Conservation (phyloP, 495 filamentous ascomycete species). For the Aspergillus taichungensis region DNA sequence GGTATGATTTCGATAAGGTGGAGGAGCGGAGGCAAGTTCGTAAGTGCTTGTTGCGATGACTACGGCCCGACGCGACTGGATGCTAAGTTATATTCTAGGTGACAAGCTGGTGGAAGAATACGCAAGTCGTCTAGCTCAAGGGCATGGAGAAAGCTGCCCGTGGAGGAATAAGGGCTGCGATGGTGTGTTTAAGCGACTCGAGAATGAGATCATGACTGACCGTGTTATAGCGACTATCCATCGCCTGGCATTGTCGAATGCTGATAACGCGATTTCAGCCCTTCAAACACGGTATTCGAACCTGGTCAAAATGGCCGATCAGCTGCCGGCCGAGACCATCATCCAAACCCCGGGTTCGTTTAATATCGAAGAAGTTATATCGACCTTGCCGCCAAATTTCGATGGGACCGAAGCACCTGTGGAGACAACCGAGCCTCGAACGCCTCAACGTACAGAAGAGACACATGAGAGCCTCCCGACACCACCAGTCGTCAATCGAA, state of each 20-base stretch:
- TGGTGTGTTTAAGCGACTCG: slow-evolving; percentile 39
- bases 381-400: slow-evolving; percentile 25
- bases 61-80: neutral
- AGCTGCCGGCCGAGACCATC: slow-evolving; percentile 41
- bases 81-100: slow-evolving; percentile 20
- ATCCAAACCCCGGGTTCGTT: slow-evolving; percentile 38
- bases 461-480: slow-evolving; percentile 7
- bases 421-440: slow-evolving; percentile 6
- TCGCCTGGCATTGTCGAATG: slow-evolving; percentile 48
- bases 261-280: slow-evolving; percentile 42
- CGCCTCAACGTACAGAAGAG: neutral
- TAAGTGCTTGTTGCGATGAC: slow-evolving; percentile 12
- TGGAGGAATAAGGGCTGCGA: slow-evolving; percentile 83
- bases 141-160: slow-evolving; percentile 73
- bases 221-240: slow-evolving; percentile 37
- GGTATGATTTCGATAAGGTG: slow-evolving; percentile 45
- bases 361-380: slow-evolving; percentile 25
- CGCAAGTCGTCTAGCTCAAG: slow-evolving; percentile 56
- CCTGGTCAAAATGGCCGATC: slow-evolving; percentile 34
- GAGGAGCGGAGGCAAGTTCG: slow-evolving; percentile 56
- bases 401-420: slow-evolving; percentile 11
- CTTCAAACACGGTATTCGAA: slow-evolving; percentile 55
- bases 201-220: slow-evolving; percentile 4
- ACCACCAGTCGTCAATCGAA: slow-evolving; percentile 40
- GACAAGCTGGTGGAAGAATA: slow-evolving; percentile 69